phyloP scores from a whole-genome alignment of 116 monocot genomes.

The Posidonia oceanica region DNA sequence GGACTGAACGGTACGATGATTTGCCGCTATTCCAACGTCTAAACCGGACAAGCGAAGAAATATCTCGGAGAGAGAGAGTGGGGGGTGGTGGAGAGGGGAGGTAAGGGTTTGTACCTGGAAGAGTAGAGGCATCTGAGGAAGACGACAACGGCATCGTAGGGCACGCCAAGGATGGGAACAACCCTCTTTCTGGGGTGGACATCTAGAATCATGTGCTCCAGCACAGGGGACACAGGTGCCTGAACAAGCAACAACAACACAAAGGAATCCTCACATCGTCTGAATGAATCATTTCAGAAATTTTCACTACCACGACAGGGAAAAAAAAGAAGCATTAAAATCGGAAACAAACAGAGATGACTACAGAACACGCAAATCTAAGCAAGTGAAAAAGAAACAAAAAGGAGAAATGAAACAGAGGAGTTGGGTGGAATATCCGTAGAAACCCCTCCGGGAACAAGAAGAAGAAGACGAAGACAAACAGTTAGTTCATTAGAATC shows the following conservation, averaged over 20 bases:
- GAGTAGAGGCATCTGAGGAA: constrained; percentile 63
- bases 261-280: neutral
- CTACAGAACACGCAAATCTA: too few species aligned
- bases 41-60: too few species aligned
- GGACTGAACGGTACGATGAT: too few species aligned
- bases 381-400: too few species aligned
- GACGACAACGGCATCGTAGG: constrained; percentile 47
- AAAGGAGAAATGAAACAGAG: too few species aligned
- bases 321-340: too few species aligned
- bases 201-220: constrained; percentile 40
- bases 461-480: neutral
- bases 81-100: neutral
- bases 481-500: neutral
- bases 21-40: too few species aligned
- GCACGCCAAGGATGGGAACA: constrained; percentile 56
- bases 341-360: too few species aligned
- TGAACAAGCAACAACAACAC: constrained; percentile 3
- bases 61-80: neutral
- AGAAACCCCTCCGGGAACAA: neutral
- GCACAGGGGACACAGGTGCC: constrained; percentile 51
- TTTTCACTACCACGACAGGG: too few species aligned
- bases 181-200: constrained; percentile 5
- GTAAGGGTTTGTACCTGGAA: constrained; percentile 4
- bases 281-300: neutral
- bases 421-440: neutral